Conservation (phyloP, 768 basidiomycete species). For the Pulveroboletus sp. region DNA sequence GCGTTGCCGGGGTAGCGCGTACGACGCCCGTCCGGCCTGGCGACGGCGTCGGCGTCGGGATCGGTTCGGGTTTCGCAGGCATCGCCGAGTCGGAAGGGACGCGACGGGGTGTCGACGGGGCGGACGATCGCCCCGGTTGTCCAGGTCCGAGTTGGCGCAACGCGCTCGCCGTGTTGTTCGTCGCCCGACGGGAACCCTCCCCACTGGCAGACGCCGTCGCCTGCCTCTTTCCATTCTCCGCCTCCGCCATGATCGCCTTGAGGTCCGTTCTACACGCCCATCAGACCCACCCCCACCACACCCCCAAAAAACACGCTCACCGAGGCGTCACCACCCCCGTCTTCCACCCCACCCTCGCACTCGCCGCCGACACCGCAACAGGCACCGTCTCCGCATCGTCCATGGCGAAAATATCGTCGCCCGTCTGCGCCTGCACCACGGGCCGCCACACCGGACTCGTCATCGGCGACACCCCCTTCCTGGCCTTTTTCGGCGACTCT, state of each 20-base stretch:
- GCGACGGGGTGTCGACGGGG: slow-evolving; percentile 7
- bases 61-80: slow-evolving; percentile 1
- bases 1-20: slow-evolving; percentile 20
- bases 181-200: too few species aligned
- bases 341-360: slow-evolving; percentile 45
- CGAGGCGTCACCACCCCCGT: slow-evolving; percentile 42
- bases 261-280: slow-evolving; percentile 66
- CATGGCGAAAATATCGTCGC: slow-evolving; percentile 82
- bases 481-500: slow-evolving; percentile 28
- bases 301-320: slow-evolving; percentile 36
- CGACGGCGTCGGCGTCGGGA: not conserved
- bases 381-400: slow-evolving; percentile 61
- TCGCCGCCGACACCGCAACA: slow-evolving; percentile 2
- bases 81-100: slow-evolving; percentile 8
- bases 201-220: too few species aligned
- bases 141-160: not conserved
- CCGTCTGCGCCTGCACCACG: slow-evolving; percentile 12
- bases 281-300: slow-evolving; percentile 12
- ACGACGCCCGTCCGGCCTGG: not conserved
- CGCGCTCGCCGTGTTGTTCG: too few species aligned
- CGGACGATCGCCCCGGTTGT: slow-evolving; percentile 8
- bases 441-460: slow-evolving; percentile 19
- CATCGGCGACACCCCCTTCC: slow-evolving; percentile 10
- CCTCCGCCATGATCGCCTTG: slow-evolving; percentile 84
- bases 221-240: slow-evolving; percentile 36